A percentile compares a stretch with the other conserved stretches of the same genome.
phyloP scores from a whole-genome alignment of 805 yeast species.

The Isabelozyma gotoi region DNA sequence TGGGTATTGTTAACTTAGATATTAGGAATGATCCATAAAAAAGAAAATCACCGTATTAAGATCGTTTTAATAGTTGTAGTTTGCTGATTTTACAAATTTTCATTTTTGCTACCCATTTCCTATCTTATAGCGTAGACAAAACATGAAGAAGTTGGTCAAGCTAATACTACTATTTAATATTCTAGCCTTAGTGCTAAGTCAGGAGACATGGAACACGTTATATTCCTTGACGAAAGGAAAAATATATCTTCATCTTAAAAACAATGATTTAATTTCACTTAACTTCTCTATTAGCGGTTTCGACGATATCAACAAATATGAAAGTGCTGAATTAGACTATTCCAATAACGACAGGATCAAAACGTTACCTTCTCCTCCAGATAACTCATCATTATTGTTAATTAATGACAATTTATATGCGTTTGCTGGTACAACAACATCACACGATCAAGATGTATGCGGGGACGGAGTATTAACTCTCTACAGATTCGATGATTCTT shows the following conservation, averaged over 20 bases:
- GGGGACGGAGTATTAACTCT: constrained; percentile 27
- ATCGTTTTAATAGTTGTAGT: not conserved
- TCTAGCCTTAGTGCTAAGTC: not conserved
- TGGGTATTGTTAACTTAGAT: no score
- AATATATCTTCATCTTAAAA: constrained; percentile 33
- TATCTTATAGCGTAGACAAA: not conserved
- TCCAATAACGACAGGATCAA: constrained; percentile 19
- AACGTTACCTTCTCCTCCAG: constrained; percentile 30
- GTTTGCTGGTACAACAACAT: constrained; percentile 7
- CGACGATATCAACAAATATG: constrained; percentile 7
- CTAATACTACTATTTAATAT: not conserved
- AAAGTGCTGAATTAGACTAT: constrained; percentile 13
- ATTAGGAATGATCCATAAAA: no score
- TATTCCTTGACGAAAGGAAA: constrained; percentile 34
- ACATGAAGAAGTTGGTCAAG: not conserved
- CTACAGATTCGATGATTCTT: constrained; percentile 14
- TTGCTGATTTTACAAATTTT: not conserved
- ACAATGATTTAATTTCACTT: constrained; percentile 35
- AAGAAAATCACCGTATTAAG: no score
- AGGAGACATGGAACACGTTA: constrained; percentile 32
- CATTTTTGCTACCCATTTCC: not conserved
- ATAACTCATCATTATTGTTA: constrained; percentile 29
- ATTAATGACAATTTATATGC: constrained; percentile 30
- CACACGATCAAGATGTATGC: constrained; percentile 14
- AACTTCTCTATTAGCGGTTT: constrained; percentile 36